Evolutionary conservation across 345 rosid genomes (phyloP).

Genomic region (Boechera divaricarpa): DNA sequence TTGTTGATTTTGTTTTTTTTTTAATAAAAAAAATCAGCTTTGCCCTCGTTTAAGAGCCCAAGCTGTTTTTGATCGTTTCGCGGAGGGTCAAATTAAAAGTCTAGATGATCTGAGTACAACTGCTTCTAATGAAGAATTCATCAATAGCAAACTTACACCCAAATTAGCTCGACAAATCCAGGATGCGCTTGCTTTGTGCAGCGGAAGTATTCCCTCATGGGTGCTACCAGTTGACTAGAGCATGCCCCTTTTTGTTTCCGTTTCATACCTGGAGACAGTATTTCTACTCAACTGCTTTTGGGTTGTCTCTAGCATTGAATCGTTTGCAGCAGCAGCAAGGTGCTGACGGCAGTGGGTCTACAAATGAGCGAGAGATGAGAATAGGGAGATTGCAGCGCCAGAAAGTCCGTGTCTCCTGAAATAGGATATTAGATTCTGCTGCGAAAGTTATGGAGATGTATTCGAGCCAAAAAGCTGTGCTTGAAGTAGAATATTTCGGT

Average conservation of each 20-base stretch:
- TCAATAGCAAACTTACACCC: slow-evolving; percentile 93
- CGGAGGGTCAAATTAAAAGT: slow-evolving; percentile 67
- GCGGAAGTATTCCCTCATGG: slow-evolving; percentile 97
- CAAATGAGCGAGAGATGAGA: slow-evolving; percentile 88
- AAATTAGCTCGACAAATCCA: slow-evolving; percentile 96
- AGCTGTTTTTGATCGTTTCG: slow-evolving; percentile 60
- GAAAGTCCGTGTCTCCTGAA: slow-evolving; percentile 98
- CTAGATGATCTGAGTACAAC: slow-evolving; percentile 60
- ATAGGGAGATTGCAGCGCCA: slow-evolving; percentile 98
- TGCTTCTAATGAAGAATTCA: slow-evolving; percentile 74
- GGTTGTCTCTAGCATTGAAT: slow-evolving; percentile 92
- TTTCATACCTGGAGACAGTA: slow-evolving; percentile 96
- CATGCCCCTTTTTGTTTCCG: slow-evolving; percentile 98
- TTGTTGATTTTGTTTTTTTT: background rate
- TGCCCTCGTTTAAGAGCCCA: slow-evolving; percentile 84
- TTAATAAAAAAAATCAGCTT: slow-evolving; percentile 61
- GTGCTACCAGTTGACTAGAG: slow-evolving; percentile 96
- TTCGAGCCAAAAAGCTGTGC: slow-evolving; percentile 97
- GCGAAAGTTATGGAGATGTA: slow-evolving; percentile 99
- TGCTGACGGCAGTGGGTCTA: slow-evolving; percentile 88
- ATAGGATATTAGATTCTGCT: slow-evolving; percentile 97
- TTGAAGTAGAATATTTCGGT: slow-evolving; percentile 99
- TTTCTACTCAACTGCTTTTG: slow-evolving; percentile 98
- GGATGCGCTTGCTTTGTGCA: slow-evolving; percentile 97
- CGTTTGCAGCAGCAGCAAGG: slow-evolving; percentile 99